A percentile compares a stretch with the other conserved stretches of the same genome.
These are phyloP conservation scores for Bidens hawaiensis DNA, from an alignment of 140 eudicot genomes.

Conservation along the genomic window DNA sequence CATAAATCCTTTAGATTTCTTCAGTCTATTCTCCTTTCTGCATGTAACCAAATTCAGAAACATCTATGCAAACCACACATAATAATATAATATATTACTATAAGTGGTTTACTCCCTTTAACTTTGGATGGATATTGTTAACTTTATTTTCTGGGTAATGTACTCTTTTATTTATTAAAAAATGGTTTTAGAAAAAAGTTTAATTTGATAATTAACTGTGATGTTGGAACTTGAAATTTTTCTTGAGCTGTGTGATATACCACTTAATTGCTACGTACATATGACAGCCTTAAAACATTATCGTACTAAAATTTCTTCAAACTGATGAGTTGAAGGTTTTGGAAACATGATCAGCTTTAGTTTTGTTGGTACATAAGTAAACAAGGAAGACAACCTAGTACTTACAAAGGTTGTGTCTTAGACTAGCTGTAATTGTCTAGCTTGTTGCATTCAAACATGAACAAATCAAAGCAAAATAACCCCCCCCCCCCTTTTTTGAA, in stretches of 20 bases:
- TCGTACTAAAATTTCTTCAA: conserved; percentile 17
- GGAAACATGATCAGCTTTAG: conserved; percentile 4
- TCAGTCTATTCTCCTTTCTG: conserved; percentile 7
- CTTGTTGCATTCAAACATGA: neutral
- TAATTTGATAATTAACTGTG: conserved; percentile 3
- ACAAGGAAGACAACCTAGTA: conserved; percentile 30
- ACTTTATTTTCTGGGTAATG: conserved; percentile 9
- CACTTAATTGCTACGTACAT: neutral
- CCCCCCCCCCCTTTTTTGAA: no score
- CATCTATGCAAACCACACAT: neutral
- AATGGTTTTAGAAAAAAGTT: conserved; percentile 2
- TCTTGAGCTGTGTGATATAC: conserved; percentile 33
- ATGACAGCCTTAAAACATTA: conserved; percentile 24
- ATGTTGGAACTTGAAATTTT: conserved; percentile 29
- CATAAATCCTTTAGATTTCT: conserved; percentile 12
- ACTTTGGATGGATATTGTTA: conserved; percentile 8
- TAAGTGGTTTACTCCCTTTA: conserved; percentile 5
- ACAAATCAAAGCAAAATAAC: neutral
- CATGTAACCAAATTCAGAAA: conserved; percentile 21
- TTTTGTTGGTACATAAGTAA: conserved; percentile 24
- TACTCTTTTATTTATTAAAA: conserved; percentile 25
- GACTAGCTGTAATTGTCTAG: neutral
- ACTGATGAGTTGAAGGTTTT: neutral
- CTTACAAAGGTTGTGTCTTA: conserved; percentile 16
- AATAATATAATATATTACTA: neutral